Evolutionary conservation across 2,329 filamentous ascomycete species (phyloP), one percentile per base, ranked within the genome.

Genomic region (Microcyclosporella mali): DNA sequence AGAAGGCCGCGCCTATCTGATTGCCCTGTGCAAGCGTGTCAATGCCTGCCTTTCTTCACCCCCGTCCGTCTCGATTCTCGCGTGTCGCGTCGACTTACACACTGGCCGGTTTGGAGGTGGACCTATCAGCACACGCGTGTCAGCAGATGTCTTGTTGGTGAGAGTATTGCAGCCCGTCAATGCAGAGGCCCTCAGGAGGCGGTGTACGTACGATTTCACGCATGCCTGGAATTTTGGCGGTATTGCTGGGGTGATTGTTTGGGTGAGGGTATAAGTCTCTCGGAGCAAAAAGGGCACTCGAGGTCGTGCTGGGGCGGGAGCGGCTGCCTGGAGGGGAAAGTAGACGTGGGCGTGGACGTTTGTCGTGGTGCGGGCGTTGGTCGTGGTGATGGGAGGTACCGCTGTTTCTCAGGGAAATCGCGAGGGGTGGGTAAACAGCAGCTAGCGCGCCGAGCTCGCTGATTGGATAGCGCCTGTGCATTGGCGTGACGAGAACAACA

Each of bases 1-100:
- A 98, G 82, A 98, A 98, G 75, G 92, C 92, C 79, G 92, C 92
- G 90, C 92, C 92, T 63, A 97, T 95, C 87, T 98, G 92, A 85
- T 98, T 98, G 82, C 92, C 92, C 90, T 95, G 48, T 36, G 34
- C 27, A 25, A 6, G 12, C 12, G 17, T 47, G 50, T 47, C 39
- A 53, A 53, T 51, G 30, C 40, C 50, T 19, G 31, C 43, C 42
- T 41, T 36, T 37, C 4, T 29, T 19, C 53, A 56, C 62, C 21
- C 21, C 4, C 9, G 21, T 25, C 21, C 44, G 57, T 49, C 58
- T 43, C 49, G 47, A 29, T 25, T 15, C 41, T 32, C 49, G 56
- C 51, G 61, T 25, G 21, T 9, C 30, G 40, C 46, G 41, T 50
- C 30, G 43, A 79, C 82, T 75, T 82, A 95, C 90, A 79, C 92